These are phyloP conservation scores for Pestalotiopsis sp. DNA, from an alignment of 2,329 filamentous ascomycete genomes.

Conservation along the genomic window DNA sequence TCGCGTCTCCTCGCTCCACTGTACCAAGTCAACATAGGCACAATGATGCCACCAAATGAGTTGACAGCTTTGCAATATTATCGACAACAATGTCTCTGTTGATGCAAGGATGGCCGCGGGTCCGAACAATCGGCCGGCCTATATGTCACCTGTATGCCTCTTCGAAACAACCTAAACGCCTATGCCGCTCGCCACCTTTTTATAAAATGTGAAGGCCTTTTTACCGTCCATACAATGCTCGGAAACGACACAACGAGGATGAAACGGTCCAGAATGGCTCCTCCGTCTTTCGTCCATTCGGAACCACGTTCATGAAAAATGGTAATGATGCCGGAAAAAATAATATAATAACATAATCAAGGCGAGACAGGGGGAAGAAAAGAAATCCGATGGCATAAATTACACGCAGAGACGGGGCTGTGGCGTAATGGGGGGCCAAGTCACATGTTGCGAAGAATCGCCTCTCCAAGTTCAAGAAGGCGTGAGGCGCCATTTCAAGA, in stretches of 20 bases:
- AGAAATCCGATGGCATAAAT: background rate
- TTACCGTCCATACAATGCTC: background rate
- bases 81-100: background rate
- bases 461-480: background rate
- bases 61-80: background rate
- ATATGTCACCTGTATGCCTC: background rate
- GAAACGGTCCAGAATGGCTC: background rate
- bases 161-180: background rate
- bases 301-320: background rate
- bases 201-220: background rate
- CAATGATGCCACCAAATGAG: background rate
- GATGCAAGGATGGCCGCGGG: background rate
- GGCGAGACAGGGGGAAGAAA: background rate
- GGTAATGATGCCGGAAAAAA: background rate
- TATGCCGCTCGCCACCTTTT: background rate
- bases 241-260: background rate
- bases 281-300: background rate
- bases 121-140: background rate
- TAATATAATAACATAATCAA: background rate
- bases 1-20: background rate
- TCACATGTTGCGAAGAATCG: background rate
- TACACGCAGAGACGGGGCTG: background rate
- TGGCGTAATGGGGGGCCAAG: background rate
- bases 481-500: background rate
- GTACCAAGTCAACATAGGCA: background rate